Evolutionary conservation across 1,284 basidiomycete genomes (phyloP), one percentile per base, ranked within the genome.

Genomic region (Exsudoporus floridanus): DNA sequence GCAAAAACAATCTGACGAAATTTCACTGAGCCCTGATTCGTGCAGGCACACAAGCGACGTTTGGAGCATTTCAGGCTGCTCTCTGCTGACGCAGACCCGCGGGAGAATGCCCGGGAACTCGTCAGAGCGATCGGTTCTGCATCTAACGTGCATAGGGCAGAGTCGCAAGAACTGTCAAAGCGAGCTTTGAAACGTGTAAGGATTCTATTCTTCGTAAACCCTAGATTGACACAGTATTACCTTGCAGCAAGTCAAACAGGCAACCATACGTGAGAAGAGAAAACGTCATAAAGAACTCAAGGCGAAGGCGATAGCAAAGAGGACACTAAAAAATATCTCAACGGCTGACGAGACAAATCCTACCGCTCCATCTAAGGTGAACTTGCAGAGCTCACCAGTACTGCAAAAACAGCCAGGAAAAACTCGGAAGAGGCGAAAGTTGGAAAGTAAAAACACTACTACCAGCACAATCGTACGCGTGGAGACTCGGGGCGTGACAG

Each of bases 11-110:
- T 28, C 14, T 1, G 30, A 21, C n/a, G 5, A 51, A 23, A 25
- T 48, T 51, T 50, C 53, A 50, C 43, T 58, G 51, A 70, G 41
- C 41, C 47, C 35, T 36, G 46, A 60, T 42, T 61, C 19, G 40
- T 41, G 21, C 46, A 88, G 86, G 80, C 78, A 35, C 87, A 90
- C 68, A 71, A 73, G 53, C 79, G 85, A 39, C 80, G 83, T 21
- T 73, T 80, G 39, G 76, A 77, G 33, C 77, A 76, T 38, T 82
- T 88, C 59, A 72, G 61, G 34, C 64, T 65, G 13, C 72, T 78
- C 13, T 70, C 75, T 16, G 63, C 64, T 28, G 55, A 62, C 38
- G 72, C 67, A 6, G 72, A 75, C 19, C 73, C 74, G 0, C 69
- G 73, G 12, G 71, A 72, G 21, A 77, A 79, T 56, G 79, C 83